A percentile compares a stretch with the other conserved stretches of the same genome.
phyloP scores from a whole-genome alignment of 495 filamentous ascomycete species.

The Tirmania nivea region DNA sequence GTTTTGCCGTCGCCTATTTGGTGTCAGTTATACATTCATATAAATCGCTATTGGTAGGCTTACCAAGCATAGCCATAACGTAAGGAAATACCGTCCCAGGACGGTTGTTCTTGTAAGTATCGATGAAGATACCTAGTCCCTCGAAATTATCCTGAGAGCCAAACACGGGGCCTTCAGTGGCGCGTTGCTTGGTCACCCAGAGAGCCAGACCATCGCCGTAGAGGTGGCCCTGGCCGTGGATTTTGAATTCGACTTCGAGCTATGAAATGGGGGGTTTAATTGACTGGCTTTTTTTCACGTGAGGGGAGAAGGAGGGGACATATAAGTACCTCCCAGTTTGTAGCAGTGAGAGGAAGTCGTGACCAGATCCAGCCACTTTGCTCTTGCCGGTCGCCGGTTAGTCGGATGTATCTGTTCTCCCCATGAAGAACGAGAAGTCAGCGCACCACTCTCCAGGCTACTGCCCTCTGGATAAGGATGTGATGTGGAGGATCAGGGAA shows the following conservation, averaged over 20 bases:
- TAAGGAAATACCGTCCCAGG: slow-evolving; percentile 91
- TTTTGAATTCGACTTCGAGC: slow-evolving; percentile 90
- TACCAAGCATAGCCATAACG: slow-evolving; percentile 90
- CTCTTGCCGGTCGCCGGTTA: slow-evolving; percentile 74
- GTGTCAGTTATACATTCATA: background rate
- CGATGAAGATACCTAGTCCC: slow-evolving; percentile 89
- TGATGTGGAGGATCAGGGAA: background rate
- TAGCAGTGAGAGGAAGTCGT: slow-evolving; percentile 81
- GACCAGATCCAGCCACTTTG: slow-evolving; percentile 87
- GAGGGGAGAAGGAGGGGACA: background rate
- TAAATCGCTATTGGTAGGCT: background rate
- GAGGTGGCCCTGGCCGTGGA: slow-evolving; percentile 59
- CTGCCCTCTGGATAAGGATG: background rate
- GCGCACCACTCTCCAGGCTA: background rate
- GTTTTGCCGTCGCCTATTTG: slow-evolving; percentile 51
- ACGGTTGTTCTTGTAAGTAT: slow-evolving; percentile 99
- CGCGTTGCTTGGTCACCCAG: slow-evolving; percentile 93
- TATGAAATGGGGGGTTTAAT: slow-evolving; percentile 14
- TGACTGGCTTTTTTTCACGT: background rate
- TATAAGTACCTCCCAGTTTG: slow-evolving; percentile 74
- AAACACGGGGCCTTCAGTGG: slow-evolving; percentile 62
- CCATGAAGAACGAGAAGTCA: background rate
- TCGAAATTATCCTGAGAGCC: slow-evolving; percentile 76
- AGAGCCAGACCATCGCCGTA: slow-evolving; percentile 96
- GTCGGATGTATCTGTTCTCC: slow-evolving; percentile 54